Evolutionary conservation across 1,284 basidiomycete genomes (phyloP).

Genomic region (Xerocomus minutiporus): DNA sequence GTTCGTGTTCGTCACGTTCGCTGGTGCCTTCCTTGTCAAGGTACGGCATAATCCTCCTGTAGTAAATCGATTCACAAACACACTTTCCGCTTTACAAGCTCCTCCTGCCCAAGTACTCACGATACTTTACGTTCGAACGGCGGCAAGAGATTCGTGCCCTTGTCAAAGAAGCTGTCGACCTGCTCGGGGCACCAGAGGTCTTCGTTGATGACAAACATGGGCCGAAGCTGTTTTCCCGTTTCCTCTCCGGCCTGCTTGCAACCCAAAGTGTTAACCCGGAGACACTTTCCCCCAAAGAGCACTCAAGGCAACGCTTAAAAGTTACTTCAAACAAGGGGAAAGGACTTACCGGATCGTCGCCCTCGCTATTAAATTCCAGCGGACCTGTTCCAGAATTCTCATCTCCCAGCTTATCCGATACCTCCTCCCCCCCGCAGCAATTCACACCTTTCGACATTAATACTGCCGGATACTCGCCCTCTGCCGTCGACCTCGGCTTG

Average conservation of each 20-base stretch:
- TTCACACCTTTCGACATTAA: slow-evolving; percentile 1
- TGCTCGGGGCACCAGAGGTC: slow-evolving; percentile 61
- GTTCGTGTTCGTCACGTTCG: slow-evolving; percentile 81
- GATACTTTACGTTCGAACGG: slow-evolving; percentile 50
- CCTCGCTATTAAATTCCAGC: slow-evolving; percentile 13
- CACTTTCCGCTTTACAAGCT: slow-evolving; percentile 39
- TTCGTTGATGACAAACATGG: slow-evolving; percentile 72
- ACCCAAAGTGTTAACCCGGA: slow-evolving; percentile 48
- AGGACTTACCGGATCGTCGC: slow-evolving; percentile 3
- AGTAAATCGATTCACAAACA: background rate
- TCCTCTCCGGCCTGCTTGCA: slow-evolving; percentile 64
- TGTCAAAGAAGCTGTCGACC: slow-evolving; percentile 61
- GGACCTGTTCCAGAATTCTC: slow-evolving; percentile 3
- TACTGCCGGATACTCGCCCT: slow-evolving; percentile 16
- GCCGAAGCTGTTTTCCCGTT: slow-evolving; percentile 69
- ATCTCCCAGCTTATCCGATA: slow-evolving; percentile 18
- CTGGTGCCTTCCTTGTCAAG: slow-evolving; percentile 76
- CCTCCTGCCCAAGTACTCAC: slow-evolving; percentile 66
- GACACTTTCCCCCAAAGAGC: slow-evolving; percentile 22
- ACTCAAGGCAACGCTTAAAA: slow-evolving; percentile 14
- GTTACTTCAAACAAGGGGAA: slow-evolving; percentile 8
- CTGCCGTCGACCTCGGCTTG: slow-evolving; percentile 5
- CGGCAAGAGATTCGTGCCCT: slow-evolving; percentile 56
- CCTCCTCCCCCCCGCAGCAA: slow-evolving; percentile 18
- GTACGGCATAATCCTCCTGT: slow-evolving; percentile 32